phyloP scores from a whole-genome alignment of 306 rosid species.

The Acacia confusa region DNA sequence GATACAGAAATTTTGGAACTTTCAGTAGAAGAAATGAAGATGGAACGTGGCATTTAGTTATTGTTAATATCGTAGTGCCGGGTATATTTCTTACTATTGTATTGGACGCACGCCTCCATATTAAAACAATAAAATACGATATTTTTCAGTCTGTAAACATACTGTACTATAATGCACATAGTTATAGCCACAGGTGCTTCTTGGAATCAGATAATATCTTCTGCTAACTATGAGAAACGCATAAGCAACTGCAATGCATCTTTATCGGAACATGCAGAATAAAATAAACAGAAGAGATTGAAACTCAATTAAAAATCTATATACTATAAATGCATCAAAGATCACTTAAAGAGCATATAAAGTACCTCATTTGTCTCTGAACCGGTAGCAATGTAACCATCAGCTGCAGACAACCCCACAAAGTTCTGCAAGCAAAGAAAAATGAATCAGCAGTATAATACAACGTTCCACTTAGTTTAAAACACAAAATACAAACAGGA shows the following conservation, averaged over 20 bases:
- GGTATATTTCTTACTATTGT: neutral
- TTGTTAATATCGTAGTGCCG: neutral
- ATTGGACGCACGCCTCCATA: neutral
- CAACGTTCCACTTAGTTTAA: neutral
- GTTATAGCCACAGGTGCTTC: neutral
- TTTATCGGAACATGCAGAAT: neutral
- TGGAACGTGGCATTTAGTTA: neutral
- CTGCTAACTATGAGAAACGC: neutral
- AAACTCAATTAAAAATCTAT: neutral
- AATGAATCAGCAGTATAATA: slow-evolving; percentile 29
- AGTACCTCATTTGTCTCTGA: slow-evolving; percentile 97
- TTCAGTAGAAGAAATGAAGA: neutral
- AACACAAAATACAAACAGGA: neutral
- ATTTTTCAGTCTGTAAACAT: neutral
- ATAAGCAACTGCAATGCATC: neutral
- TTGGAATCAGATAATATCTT: neutral
- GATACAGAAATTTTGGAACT: neutral
- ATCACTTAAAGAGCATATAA: neutral
- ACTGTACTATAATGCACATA: neutral
- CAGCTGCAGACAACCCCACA: slow-evolving; percentile 88
- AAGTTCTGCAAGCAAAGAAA: slow-evolving; percentile 72
- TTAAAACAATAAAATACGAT: neutral
- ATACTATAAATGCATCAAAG: neutral
- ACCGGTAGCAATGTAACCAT: slow-evolving; percentile 97
- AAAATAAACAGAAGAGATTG: neutral